Conservation (phyloP, 2,329 filamentous ascomycete species). For the Aureobasidium sp. region DNA sequence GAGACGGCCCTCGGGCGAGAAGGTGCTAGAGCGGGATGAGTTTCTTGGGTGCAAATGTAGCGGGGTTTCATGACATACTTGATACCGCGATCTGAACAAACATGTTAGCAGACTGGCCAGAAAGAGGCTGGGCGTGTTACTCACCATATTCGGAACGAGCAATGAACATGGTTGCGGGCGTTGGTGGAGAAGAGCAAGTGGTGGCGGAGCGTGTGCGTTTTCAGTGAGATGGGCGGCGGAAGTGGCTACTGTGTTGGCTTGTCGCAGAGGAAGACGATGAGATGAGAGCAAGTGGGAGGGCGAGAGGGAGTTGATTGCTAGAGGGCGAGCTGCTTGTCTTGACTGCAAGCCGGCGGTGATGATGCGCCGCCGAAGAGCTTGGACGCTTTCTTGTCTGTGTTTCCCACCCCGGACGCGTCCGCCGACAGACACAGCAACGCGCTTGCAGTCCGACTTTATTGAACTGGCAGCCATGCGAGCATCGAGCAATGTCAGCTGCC, state of each 20-base stretch:
- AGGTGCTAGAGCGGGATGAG: constrained; percentile 60
- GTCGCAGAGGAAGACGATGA: not conserved
- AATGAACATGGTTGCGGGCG: constrained; percentile 85
- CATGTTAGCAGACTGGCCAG: constrained; percentile 19
- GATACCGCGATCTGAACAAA: constrained; percentile 77
- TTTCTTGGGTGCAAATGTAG: constrained; percentile 21
- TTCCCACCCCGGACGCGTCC: not conserved
- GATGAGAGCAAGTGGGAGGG: not conserved
- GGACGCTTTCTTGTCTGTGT: not conserved
- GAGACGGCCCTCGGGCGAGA: constrained; percentile 97
- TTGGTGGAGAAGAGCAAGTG: constrained; percentile 8
- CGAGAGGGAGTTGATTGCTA: not conserved
- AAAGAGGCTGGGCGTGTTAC: constrained; percentile 28
- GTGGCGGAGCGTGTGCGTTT: not conserved
- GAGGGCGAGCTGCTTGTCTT: not conserved
- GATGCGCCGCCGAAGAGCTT: not conserved
- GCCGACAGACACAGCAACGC: not conserved
- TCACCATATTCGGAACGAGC: constrained; percentile 99
- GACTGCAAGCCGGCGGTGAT: not conserved
- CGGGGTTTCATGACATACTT: constrained; percentile 65
- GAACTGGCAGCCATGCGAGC: constrained; percentile 12
- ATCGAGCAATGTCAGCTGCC: constrained; percentile 13
- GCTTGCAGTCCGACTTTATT: not conserved
- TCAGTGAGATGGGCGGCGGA: not conserved
- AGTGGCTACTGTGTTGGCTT: not conserved